phyloP scores from a whole-genome alignment of 2,329 filamentous ascomycete genomes.

The Neopestalotiopsis sp. region DNA sequence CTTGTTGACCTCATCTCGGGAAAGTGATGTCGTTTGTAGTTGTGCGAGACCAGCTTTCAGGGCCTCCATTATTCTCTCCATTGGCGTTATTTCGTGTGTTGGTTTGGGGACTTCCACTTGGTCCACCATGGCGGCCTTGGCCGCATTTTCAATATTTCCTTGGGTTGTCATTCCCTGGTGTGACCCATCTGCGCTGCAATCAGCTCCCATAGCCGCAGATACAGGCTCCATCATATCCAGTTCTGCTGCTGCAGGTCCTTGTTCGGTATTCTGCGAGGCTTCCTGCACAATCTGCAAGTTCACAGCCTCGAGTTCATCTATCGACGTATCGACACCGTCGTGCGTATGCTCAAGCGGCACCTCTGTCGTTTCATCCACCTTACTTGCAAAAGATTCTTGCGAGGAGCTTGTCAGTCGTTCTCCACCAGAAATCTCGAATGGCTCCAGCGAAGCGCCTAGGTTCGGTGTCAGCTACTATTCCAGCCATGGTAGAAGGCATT shows the following conservation, averaged over 20 bases:
- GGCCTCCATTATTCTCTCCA: conserved; percentile 56
- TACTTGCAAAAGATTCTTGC: conserved; percentile 16
- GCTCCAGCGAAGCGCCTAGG: conserved; percentile 22
- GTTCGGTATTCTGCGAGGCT: conserved; percentile 36
- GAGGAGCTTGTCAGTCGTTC: conserved; percentile 20
- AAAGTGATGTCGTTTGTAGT: conserved; percentile 64
- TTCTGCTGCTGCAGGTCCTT: conserved; percentile 12
- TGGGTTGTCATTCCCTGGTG: conserved; percentile 22
- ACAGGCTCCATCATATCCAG: not conserved
- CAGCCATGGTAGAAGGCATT: conserved; percentile 6
- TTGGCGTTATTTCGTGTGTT: conserved; percentile 39
- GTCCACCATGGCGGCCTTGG: conserved; percentile 16
- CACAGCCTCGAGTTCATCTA: conserved; percentile 36
- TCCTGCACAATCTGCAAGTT: conserved; percentile 38
- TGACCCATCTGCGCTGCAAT: conserved; percentile 24
- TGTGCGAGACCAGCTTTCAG: conserved; percentile 63
- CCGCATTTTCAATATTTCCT: not conserved
- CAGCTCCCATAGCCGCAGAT: conserved; percentile 34
- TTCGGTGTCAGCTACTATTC: conserved; percentile 21
- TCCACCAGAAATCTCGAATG: conserved; percentile 20
- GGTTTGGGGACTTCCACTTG: conserved; percentile 24
- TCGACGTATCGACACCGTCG: conserved; percentile 22
- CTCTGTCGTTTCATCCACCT: not conserved
- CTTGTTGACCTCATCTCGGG: conserved; percentile 68
- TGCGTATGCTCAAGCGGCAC: not conserved